Base-by-base conservation (phyloP, 352 stramenopile species). In the Plasmopara halstedii region DNA sequence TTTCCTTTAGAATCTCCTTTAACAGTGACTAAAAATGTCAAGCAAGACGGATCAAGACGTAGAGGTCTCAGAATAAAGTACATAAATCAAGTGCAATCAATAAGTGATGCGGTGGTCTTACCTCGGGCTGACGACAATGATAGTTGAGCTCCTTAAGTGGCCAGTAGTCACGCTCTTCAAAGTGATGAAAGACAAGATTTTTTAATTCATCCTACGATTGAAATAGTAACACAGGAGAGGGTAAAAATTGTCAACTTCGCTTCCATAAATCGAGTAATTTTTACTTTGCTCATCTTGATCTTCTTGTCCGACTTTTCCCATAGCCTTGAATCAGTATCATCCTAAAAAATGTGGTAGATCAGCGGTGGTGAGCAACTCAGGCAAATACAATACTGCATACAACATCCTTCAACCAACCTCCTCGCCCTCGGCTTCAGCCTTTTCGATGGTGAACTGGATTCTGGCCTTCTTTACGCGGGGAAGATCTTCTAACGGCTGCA, bases 281-380 rank as follows among this genome's bases (percentile, higher is more conserved):
- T 29, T 63, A 87, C 80, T 62, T 87, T 88, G 75, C 78, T 89
- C 77, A 93, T 91, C 74, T 93, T 91, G 59, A 91, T 70, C 75
- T 91, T 93, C 65, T 88, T 93, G 64, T 85, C 77, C 35, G 55
- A 69, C 51, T 71, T 83, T 46, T 86, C 78, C 23, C 67, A 49
- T 25, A 82, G 68, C 68, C 82, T 82, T 18, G 56, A 45, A n/a
- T 76, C 71, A 14, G 44, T 44, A 29, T 67, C 52, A 41, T 83
- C 75, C 73, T 83, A 14, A 46, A 33, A 22, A 40, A 34, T 40
- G 2, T 52, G 32, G 20, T 39, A 36, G 22, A 43, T 11, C n/a
- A 22, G 10, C 25, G 26, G 11, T 13, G n/a, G 31, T 35, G 11
- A 35, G n/a, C 31, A 17, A 35, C n/a, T 35, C n/a, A 14, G 15